phyloP scores from a whole-genome alignment of 2,329 filamentous ascomycete genomes.

The Fusarium cyanostomum region DNA sequence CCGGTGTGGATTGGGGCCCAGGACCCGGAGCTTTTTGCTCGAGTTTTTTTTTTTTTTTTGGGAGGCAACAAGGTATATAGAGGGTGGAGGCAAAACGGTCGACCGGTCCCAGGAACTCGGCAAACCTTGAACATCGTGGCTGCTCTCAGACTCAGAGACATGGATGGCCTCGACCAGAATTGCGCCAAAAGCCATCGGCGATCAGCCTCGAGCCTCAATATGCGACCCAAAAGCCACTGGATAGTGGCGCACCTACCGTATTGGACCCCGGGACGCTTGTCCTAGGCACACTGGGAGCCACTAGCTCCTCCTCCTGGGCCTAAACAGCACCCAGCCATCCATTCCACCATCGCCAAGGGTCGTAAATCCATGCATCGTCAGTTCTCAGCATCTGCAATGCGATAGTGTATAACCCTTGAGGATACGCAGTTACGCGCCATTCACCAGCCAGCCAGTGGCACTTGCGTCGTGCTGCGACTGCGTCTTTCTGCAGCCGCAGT shows the following conservation, averaged over 20 bases:
- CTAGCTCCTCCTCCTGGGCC: background rate
- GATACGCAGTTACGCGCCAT: too few species aligned
- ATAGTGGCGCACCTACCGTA: slow-evolving; percentile 11
- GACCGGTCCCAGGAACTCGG: slow-evolving; percentile 16
- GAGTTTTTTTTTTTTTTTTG: too few species aligned
- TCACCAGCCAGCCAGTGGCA: slow-evolving; percentile 11
- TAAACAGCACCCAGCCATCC: slow-evolving; percentile 4
- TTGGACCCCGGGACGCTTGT: slow-evolving; percentile 4
- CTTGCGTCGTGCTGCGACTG: slow-evolving; percentile 1
- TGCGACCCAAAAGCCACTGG: slow-evolving; percentile 14
- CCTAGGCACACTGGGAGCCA: background rate
- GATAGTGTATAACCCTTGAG: slow-evolving; percentile 9
- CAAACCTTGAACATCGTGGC: slow-evolving; percentile 22
- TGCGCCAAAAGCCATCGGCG: slow-evolving; percentile 20
- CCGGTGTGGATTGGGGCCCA: slow-evolving; percentile 1
- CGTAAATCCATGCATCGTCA: slow-evolving; percentile 4
- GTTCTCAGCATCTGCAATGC: slow-evolving; percentile 17
- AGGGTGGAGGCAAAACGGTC: slow-evolving; percentile 18
- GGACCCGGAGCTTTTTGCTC: background rate
- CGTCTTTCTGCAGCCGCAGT: background rate
- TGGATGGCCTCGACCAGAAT: slow-evolving; percentile 18
- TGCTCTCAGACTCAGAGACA: background rate
- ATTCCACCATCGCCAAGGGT: background rate
- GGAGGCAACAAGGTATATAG: slow-evolving; percentile 11
- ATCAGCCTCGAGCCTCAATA: slow-evolving; percentile 23